Evolutionary conservation across 2,329 filamentous ascomycete genomes (phyloP).

Genomic region (Neonectria neomacrospora): DNA sequence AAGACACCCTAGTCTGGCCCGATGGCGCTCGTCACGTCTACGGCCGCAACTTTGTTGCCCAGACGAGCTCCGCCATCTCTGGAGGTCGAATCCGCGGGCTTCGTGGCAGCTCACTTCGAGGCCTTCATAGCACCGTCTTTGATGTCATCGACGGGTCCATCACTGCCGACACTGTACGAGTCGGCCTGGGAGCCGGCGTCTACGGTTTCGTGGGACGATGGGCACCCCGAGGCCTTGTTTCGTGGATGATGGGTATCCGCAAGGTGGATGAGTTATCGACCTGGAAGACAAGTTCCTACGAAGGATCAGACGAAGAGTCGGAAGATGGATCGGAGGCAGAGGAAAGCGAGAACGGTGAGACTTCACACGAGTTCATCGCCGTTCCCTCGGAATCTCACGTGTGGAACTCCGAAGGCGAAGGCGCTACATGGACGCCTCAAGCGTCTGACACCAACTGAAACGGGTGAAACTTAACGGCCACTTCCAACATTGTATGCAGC

Average conservation of each 20-base stretch:
- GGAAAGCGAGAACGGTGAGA: slow-evolving; percentile 43
- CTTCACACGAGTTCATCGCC: slow-evolving; percentile 61
- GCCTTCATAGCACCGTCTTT: slow-evolving; percentile 88
- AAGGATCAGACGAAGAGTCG: slow-evolving; percentile 51
- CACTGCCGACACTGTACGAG: slow-evolving; percentile 73
- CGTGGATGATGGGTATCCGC: slow-evolving; percentile 90
- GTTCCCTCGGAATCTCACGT: slow-evolving; percentile 57
- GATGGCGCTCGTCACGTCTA: slow-evolving; percentile 70
- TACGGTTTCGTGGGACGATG: slow-evolving; percentile 89
- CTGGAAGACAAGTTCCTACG: slow-evolving; percentile 61
- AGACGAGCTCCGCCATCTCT: slow-evolving; percentile 65
- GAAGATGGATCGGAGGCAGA: slow-evolving; percentile 51
- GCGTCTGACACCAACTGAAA: slow-evolving; percentile 37
- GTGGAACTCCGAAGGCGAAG: slow-evolving; percentile 54
- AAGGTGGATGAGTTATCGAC: slow-evolving; percentile 66
- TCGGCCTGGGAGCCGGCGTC: slow-evolving; percentile 84
- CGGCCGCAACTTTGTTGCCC: slow-evolving; percentile 68
- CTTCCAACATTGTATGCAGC: slow-evolving; percentile 31
- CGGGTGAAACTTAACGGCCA: slow-evolving; percentile 29
- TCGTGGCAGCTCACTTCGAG: slow-evolving; percentile 77
- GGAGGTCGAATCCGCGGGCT: slow-evolving; percentile 68
- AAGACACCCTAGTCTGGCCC: slow-evolving; percentile 70
- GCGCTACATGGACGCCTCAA: slow-evolving; percentile 58
- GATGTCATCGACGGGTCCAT: slow-evolving; percentile 81
- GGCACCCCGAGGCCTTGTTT: slow-evolving; percentile 81